phyloP scores from a whole-genome alignment of 371 early-diverging fungal species.

The Mucor plumbeus region DNA sequence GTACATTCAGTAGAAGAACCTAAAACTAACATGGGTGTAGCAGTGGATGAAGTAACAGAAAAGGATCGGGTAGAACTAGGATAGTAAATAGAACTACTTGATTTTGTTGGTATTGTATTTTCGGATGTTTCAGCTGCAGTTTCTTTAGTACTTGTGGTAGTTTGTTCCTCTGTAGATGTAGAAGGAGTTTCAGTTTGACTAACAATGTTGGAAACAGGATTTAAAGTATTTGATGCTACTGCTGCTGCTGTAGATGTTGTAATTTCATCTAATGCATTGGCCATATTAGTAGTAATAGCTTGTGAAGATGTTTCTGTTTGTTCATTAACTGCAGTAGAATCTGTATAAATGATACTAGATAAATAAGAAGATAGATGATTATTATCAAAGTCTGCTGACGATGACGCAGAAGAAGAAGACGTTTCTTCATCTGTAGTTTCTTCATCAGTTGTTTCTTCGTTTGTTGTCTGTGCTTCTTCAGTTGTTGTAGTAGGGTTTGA shows the following conservation, averaged over 20 bases:
- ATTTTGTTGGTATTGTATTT: not conserved
- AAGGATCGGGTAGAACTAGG: constrained; percentile 23
- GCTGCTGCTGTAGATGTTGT: not conserved
- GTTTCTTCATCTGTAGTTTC: not conserved
- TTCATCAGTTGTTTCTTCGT: not conserved
- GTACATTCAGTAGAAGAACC: constrained; percentile 34
- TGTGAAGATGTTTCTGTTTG: not conserved
- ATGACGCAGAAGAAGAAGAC: not conserved
- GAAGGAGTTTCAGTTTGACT: not conserved
- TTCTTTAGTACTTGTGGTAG: not conserved
- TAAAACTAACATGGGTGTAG: constrained; percentile 36
- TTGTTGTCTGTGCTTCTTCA: not conserved
- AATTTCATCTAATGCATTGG: not conserved
- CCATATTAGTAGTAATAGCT: not conserved
- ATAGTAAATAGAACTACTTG: constrained; percentile 7
- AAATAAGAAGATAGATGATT: not conserved
- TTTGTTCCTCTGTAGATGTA: not conserved
- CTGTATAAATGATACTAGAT: not conserved
- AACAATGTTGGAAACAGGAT: not conserved
- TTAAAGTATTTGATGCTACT: not conserved
- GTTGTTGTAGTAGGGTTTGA: not conserved
- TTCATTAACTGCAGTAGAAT: not conserved
- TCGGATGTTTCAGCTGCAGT: not conserved
- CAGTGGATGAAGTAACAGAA: constrained; percentile 36
- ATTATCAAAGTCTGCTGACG: not conserved